Evolutionary conservation across 306 rosid genomes (phyloP).

Genomic region (Cyamopsis tetragonoloba): DNA sequence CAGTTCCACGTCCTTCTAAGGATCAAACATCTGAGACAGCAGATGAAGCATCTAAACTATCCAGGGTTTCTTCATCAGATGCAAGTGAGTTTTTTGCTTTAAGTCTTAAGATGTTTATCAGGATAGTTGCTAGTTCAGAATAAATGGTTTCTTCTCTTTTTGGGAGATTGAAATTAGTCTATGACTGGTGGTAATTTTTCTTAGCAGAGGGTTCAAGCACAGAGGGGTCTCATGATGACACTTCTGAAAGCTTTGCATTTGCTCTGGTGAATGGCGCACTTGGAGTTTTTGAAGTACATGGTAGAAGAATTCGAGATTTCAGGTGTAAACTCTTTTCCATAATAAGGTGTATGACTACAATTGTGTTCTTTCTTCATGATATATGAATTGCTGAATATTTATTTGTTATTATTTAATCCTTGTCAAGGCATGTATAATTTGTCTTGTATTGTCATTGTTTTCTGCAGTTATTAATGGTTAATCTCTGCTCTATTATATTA

Average conservation of each 20-base stretch:
- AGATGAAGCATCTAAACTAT: constrained; percentile 46
- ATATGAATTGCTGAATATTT: background rate
- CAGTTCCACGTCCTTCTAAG: constrained; percentile 69
- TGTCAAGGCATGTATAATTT: background rate
- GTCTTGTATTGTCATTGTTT: background rate
- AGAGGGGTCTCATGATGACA: constrained; percentile 77
- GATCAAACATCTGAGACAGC: constrained; percentile 40
- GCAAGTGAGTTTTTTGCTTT: constrained; percentile 57
- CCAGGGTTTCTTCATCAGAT: constrained; percentile 47
- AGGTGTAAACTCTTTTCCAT: constrained; percentile 49
- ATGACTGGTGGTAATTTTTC: constrained; percentile 27
- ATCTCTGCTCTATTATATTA: background rate
- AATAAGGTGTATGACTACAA: constrained; percentile 3
- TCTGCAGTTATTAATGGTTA: constrained; percentile 13
- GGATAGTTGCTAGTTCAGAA: constrained; percentile 25
- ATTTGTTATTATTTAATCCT: background rate
- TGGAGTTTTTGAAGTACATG: constrained; percentile 97
- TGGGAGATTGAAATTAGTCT: constrained; percentile 22
- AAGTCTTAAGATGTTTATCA: constrained; percentile 24
- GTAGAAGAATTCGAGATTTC: constrained; percentile 93
- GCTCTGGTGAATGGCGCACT: constrained; percentile 94
- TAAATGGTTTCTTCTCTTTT: constrained; percentile 19
- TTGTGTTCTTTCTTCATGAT: constrained; percentile 17
- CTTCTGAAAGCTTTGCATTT: constrained; percentile 94
- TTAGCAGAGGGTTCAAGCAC: constrained; percentile 58